Evolutionary conservation across 2,329 filamentous ascomycete species (phyloP), one percentile per base, ranked within the genome.

Genomic region (Colletotrichum sojae): DNA sequence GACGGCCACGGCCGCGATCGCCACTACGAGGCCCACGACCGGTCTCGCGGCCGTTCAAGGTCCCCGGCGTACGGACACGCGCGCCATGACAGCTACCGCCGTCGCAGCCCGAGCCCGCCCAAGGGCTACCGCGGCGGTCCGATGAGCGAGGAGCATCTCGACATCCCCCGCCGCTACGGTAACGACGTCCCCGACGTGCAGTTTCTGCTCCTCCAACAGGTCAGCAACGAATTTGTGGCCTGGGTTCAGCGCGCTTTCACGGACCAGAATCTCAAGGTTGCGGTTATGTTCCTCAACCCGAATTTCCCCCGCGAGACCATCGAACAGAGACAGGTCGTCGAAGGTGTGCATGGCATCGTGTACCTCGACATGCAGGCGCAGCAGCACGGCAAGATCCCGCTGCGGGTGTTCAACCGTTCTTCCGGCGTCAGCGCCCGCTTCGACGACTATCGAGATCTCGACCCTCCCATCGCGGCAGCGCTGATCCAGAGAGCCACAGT

Each of bases 161-260:
- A 92, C 36, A 88, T 97, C 8, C 93, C 94, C 51, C 88, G 90
- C 64, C 87, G 94, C 66, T 88, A 90, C 67, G 90, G 93, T 5
- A 84, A 87, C 66, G 90, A 96, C 72, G 90, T 98, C 22, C 95
- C 95, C 2, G 94, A 98, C 74, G 92, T 98, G 16, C 94, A 98
- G 78, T 89, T 98, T 36, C 88, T 98, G 31, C 88, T 97, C 5
- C 85, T 95, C 52, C 91, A 95, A 72, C 90, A 94, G 73, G 86
- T 97, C 13, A 89, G 91, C 68, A 86, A 92, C 69, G 91, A 94
- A 65, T 98, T 97, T 75, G 90, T 97, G 58, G 86, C 86, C 60
- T 97, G 93, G 88, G 91, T 97, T 12, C 92, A 97, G 77, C 87
- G 88, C 40, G 88, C 90, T 0, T 97, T 98, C 78, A 86, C 88